Evolutionary conservation across 2,329 filamentous ascomycete species (phyloP), one percentile per base, ranked within the genome.

Genomic region (Sporothrix schenckii): DNA sequence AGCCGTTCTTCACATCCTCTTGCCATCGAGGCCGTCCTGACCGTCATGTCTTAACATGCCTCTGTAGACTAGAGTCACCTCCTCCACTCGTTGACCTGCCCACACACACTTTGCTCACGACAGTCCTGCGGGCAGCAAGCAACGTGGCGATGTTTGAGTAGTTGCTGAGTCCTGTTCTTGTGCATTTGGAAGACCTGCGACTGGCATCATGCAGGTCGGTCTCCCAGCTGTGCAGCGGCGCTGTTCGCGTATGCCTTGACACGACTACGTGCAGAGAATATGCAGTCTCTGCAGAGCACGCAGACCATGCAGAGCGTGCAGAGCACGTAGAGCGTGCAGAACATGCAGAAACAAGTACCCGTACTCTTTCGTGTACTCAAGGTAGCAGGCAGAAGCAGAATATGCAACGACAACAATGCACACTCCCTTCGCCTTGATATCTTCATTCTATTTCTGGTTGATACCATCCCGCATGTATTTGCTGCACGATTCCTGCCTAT

Each of bases 121-220:
- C 50, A 0, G 21, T 39, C 54, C 47, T 68, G 53, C 41, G 24
- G 27, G n/a, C 30, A 13, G 34, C 14, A 44, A 49, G 49, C 6
- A 41, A 69, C 68, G 68, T 69, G 68, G 68, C 68, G 24, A 66
- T 65, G 16, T 53, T 11, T 53, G n/a, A 69, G 68, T 65, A 56
- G 68, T 44, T 56, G n/a, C n/a, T 47, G 13, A 19, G 10, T 5
- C 13, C 30, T 11, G 11, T 44, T 16, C 14, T 7, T 16, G 39
- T 66, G 9, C 30, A 39, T 52, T 11, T 34, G 50, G 30, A 39
- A 50, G 34, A 5, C 34, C 44, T 50, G 6, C 47, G 44, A 65
- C 44, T 34, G 14, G 44, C 44, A 50, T 21, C 61, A 65, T 65
- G 61, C 61, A 49, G 9, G 61, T 21, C 30, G 39, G n/a, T 34